These are phyloP conservation scores for Diaporthe humulicola DNA, from an alignment of 2,329 filamentous ascomycete genomes.

Conservation along the genomic window DNA sequence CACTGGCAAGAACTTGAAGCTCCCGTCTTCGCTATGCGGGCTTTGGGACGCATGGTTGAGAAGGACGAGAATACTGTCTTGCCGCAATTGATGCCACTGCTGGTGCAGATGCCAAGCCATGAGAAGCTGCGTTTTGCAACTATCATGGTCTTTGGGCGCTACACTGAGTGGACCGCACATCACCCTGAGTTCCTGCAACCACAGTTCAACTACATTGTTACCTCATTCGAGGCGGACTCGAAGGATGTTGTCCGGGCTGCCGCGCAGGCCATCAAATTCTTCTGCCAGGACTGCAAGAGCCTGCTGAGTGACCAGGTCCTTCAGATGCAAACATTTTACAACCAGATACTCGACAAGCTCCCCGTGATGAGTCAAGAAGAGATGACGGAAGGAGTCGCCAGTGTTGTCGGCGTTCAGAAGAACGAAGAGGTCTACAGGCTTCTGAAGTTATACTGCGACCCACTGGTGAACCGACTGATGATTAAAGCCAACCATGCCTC, in stretches of 20 bases:
- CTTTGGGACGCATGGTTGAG: constrained; percentile 96
- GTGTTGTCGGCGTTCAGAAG: constrained; percentile 89
- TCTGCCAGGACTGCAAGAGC: constrained; percentile 94
- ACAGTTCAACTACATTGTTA: constrained; percentile 96
- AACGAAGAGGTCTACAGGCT: constrained; percentile 83
- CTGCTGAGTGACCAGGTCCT: constrained; percentile 85
- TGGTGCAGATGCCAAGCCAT: constrained; percentile 94
- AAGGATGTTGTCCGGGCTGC: constrained; percentile 93
- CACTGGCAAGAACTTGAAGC: constrained; percentile 98
- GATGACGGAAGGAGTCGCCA: constrained; percentile 94
- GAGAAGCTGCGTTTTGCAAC: constrained; percentile 99
- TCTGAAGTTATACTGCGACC: constrained; percentile 93
- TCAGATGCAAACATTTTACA: constrained; percentile 92
- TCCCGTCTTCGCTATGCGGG: constrained; percentile 93
- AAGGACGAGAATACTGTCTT: constrained; percentile 89
- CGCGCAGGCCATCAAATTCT: constrained; percentile 95
- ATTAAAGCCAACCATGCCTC: constrained; percentile 86
- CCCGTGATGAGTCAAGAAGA: constrained; percentile 93
- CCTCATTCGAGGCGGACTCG: constrained; percentile 88
- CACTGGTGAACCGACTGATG: constrained; percentile 88
- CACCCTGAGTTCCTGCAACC: constrained; percentile 93
- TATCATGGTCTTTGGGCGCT: constrained; percentile 96
- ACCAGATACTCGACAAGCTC: constrained; percentile 87
- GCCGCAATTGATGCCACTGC: constrained; percentile 90
- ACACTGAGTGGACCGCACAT: constrained; percentile 97